A percentile compares a stretch with the other conserved stretches of the same genome.
Evolutionary conservation across 2,329 filamentous ascomycete species (phyloP).

Genomic region (Botrytis hyacinthi): DNA sequence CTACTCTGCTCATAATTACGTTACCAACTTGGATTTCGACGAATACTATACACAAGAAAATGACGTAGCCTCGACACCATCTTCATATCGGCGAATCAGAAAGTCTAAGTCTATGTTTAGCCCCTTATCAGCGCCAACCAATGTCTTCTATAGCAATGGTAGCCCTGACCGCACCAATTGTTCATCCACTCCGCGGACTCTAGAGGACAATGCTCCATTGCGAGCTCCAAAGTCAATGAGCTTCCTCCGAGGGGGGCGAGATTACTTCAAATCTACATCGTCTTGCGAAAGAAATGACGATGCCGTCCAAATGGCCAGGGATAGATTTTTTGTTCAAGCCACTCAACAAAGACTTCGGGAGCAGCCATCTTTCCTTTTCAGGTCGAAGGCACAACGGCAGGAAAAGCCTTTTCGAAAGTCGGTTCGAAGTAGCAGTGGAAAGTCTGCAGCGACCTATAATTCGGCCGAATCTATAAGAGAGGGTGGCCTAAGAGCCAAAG

Average conservation of each 20-base stretch:
- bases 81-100: slow-evolving; percentile 50
- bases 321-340: slow-evolving; percentile 41
- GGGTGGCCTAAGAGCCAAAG: slow-evolving; percentile 48
- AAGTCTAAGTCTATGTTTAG: slow-evolving; percentile 56
- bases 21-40: slow-evolving; percentile 42
- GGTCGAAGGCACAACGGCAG: slow-evolving; percentile 39
- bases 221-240: slow-evolving; percentile 56
- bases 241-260: slow-evolving; percentile 44
- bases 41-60: slow-evolving; percentile 50
- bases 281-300: slow-evolving; percentile 38
- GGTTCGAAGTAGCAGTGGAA: slow-evolving; percentile 47
- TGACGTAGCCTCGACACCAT: slow-evolving; percentile 47
- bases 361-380: slow-evolving; percentile 48
- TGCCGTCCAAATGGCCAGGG: slow-evolving; percentile 41
- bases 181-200: slow-evolving; percentile 27
- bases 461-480: slow-evolving; percentile 33
- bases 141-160: slow-evolving; percentile 36
- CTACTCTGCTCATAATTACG: slow-evolving; percentile 38
- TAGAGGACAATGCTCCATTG: slow-evolving; percentile 38
- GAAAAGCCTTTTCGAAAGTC: slow-evolving; percentile 48
- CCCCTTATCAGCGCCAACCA: slow-evolving; percentile 31
- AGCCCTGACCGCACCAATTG: slow-evolving; percentile 27
- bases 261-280: slow-evolving; percentile 28
- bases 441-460: slow-evolving; percentile 35
- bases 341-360: slow-evolving; percentile 41